Conservation (phyloP, 768 basidiomycete species). For the Hebeloma cylindrosporum region DNA sequence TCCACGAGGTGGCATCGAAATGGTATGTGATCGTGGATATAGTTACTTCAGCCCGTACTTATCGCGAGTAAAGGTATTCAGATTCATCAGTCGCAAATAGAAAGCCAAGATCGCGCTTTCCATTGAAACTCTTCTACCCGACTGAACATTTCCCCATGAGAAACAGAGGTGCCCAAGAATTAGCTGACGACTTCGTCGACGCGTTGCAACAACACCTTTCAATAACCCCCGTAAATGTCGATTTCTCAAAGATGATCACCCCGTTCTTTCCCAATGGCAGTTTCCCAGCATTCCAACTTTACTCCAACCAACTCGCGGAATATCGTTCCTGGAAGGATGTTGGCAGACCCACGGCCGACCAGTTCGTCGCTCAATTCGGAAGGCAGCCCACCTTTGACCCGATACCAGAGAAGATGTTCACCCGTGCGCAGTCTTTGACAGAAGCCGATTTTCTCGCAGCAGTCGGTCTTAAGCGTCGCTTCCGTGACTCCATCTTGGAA, state of each 20-base stretch:
- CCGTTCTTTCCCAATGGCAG: constrained; percentile 29
- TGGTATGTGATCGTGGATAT: too few relatives aligned
- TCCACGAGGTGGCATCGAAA: constrained; percentile 25
- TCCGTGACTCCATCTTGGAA: constrained; percentile 24
- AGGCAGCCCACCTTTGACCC: constrained; percentile 32
- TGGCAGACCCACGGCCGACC: constrained; percentile 32
- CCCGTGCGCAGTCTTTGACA: constrained; percentile 23
- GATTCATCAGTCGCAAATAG: constrained; percentile 28
- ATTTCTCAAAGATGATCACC: constrained; percentile 30
- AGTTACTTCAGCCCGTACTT: not conserved
- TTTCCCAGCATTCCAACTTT: constrained; percentile 29
- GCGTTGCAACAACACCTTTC: constrained; percentile 26
- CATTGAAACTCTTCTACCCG: constrained; percentile 33
- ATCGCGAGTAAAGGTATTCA: constrained; percentile 27
- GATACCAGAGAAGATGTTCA: constrained; percentile 31
- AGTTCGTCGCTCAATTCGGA: constrained; percentile 22
- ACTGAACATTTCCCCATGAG: constrained; percentile 36
- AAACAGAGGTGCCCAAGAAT: constrained; percentile 30
- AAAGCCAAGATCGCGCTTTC: constrained; percentile 26
- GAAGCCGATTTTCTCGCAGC: constrained; percentile 28
- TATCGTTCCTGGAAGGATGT: constrained; percentile 37
- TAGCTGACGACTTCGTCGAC: constrained; percentile 30
- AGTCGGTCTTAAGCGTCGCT: constrained; percentile 26
- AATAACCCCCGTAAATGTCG: constrained; percentile 25
- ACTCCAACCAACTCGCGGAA: constrained; percentile 35